Percentiles rank a stretch among this genome's conserved stretches.
Conservation (phyloP, 2,329 filamentous ascomycete species). For the Fusarium equiseti region DNA sequence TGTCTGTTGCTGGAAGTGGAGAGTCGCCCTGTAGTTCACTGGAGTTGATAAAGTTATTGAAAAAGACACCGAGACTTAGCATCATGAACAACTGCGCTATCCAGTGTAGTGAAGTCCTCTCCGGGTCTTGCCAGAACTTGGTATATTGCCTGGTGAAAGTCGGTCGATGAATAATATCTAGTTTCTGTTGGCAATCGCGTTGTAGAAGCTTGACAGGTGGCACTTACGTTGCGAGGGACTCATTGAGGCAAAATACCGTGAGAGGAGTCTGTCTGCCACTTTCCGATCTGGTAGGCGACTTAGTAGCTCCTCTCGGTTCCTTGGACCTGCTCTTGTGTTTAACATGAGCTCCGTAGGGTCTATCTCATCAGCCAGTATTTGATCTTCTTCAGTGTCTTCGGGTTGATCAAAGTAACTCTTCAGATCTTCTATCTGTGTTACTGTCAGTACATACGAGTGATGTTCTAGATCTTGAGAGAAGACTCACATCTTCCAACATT, state of each 20-base stretch:
- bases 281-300: constrained; percentile 60
- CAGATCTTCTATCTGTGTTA: constrained; percentile 66
- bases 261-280: constrained; percentile 63
- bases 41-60: constrained; percentile 58
- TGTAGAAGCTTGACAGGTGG: not conserved
- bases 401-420: constrained; percentile 68
- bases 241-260: constrained; percentile 65
- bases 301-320: constrained; percentile 61
- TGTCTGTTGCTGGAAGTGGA: constrained; percentile 55
- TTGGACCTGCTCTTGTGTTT: constrained; percentile 54
- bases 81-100: constrained; percentile 65
- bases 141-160: constrained; percentile 64
- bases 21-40: constrained; percentile 60
- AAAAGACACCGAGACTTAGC: constrained; percentile 58
- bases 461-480: not conserved
- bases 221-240: constrained; percentile 64
- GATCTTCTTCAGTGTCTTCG: constrained; percentile 53
- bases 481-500: constrained; percentile 69
- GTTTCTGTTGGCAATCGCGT: constrained; percentile 11
- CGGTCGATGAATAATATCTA: constrained; percentile 66
- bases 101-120: constrained; percentile 58
- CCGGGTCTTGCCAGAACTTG: constrained; percentile 62
- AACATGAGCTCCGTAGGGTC: constrained; percentile 60
- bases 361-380: constrained; percentile 50
- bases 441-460: constrained; percentile 5